These are phyloP conservation scores for Penicillium concentricum DNA, from an alignment of 2,329 filamentous ascomycete species.

Conservation along the genomic window DNA sequence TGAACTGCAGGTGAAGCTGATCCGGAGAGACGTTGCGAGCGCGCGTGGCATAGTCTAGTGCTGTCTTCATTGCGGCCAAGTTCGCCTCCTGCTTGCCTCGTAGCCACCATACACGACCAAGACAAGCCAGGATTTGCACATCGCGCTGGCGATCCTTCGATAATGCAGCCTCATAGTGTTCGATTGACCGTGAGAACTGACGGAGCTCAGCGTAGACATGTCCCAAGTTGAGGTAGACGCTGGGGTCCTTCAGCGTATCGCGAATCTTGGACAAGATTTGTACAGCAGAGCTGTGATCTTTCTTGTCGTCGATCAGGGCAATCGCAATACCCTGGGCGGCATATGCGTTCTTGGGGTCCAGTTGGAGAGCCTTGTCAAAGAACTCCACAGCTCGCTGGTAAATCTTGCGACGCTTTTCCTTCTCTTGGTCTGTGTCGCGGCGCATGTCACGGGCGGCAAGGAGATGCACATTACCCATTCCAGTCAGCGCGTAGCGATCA, in stretches of 20 bases:
- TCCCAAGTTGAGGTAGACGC: constrained; percentile 88
- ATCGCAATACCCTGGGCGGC: constrained; percentile 96
- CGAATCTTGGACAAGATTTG: constrained; percentile 87
- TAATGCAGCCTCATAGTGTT: constrained; percentile 85
- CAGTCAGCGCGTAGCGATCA: constrained; percentile 91
- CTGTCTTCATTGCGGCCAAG: constrained; percentile 61
- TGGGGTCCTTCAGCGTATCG: constrained; percentile 84
- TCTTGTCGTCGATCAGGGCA: constrained; percentile 89
- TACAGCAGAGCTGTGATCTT: constrained; percentile 77
- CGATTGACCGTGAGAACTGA: constrained; percentile 88
- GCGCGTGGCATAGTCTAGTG: constrained; percentile 62
- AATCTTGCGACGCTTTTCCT: constrained; percentile 80
- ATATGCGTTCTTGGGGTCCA: constrained; percentile 95
- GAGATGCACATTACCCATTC: constrained; percentile 95
- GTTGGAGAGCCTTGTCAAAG: constrained; percentile 91
- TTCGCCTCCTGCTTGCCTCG: constrained; percentile 70
- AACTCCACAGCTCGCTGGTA: constrained; percentile 96
- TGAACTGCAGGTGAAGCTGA: constrained; percentile 91
- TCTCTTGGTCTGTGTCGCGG: constrained; percentile 82
- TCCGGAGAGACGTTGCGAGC: constrained; percentile 77
- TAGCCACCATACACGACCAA: constrained; percentile 83
- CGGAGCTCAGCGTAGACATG: constrained; percentile 88
- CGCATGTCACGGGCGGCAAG: constrained; percentile 90
- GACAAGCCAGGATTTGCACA: constrained; percentile 75
- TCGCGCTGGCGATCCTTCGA: constrained; percentile 77